A percentile compares a stretch with the other conserved stretches of the same genome.
Evolutionary conservation across 495 filamentous ascomycete genomes (phyloP).

Genomic region (Cetradonia linearis): DNA sequence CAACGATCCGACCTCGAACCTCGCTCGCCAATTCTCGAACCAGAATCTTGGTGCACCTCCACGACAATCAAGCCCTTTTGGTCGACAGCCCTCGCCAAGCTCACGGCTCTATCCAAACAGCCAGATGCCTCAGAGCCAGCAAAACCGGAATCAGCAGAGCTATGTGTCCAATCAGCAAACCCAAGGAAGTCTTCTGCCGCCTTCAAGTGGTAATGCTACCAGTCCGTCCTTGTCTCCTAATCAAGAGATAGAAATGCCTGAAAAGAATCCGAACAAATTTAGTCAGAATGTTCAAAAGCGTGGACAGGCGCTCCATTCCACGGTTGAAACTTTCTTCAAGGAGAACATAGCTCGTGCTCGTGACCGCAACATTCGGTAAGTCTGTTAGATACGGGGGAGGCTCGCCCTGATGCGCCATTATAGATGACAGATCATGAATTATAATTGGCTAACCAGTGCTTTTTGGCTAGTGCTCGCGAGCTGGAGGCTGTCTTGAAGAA

Average conservation of each 20-base stretch:
- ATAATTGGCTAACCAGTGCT: neutral
- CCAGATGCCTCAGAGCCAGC: conserved; percentile 48
- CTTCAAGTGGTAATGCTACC: conserved; percentile 52
- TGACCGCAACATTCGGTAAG: conserved; percentile 82
- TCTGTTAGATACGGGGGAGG: conserved; percentile 5
- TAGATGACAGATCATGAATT: too few relatives aligned
- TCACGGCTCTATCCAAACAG: conserved; percentile 62
- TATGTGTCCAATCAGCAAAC: conserved; percentile 34
- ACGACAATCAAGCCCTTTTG: conserved; percentile 54
- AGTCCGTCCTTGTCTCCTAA: conserved; percentile 33
- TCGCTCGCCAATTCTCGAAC: conserved; percentile 93
- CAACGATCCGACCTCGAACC: conserved; percentile 61
- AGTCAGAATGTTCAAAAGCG: conserved; percentile 71
- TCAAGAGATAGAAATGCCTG: conserved; percentile 43
- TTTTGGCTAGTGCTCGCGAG: conserved; percentile 61
- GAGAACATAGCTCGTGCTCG: conserved; percentile 87
- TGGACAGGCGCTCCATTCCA: conserved; percentile 41
- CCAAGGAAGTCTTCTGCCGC: conserved; percentile 38
- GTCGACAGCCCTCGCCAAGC: conserved; percentile 57
- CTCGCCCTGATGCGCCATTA: neutral
- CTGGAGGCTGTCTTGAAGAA: conserved; percentile 74
- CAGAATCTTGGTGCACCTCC: conserved; percentile 74
- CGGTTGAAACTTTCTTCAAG: conserved; percentile 86
- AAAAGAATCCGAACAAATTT: conserved; percentile 68
- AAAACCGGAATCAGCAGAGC: conserved; percentile 38